Evolutionary conservation across 768 basidiomycete species (phyloP), one percentile per base, ranked within the genome.

Genomic region (Wakefieldia striispora): DNA sequence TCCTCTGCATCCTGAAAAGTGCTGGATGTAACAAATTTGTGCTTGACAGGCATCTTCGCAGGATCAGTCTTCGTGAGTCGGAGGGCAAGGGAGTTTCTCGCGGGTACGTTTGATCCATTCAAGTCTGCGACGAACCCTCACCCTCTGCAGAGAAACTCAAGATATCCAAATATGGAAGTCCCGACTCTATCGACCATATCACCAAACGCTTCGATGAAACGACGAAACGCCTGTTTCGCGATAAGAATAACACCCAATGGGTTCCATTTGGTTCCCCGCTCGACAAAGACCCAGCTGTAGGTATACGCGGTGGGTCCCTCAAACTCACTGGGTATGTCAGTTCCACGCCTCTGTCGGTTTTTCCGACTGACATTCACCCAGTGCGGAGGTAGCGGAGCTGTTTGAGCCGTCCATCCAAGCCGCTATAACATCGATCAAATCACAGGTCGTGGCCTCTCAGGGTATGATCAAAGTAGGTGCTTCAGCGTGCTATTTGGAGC

Each of bases 41-140:
- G 40, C 47, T 45, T 48, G 40, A n/a, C 58, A 86, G 84, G 84
- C 66, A 79, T 89, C 35, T 91, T 91, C 65, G 86, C 87, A 39
- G 88, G 88, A 21, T 89, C 88, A 5, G 85, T 91, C 13, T 91
- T 91, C 61, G 88, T 90, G 24, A 88, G 86, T 62, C 75, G 87
- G 45, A 71, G 88, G 37, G 86, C 88, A 12, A 71, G 86, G 56
- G 80, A 79, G 41, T 88, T 89, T 57, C 69, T 91, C 19, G 83
- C 83, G 70, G 83, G 88, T 84, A 50, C 17, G 68, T 48, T 49
- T 2, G 10, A 23, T 35, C 31, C 16, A 12, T 13, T 7, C 16
- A 27, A 24, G 23, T 34, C 39, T 20, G 16, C 6, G 46, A 34
- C 42, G 24, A 37, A 4, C 49, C 55, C n/a, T 55, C 20, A 57